Evolutionary conservation across 176 grass and related monocot species (phyloP), one percentile per base, ranked within the genome.

Genomic region (Aegilops sharonensis): DNA sequence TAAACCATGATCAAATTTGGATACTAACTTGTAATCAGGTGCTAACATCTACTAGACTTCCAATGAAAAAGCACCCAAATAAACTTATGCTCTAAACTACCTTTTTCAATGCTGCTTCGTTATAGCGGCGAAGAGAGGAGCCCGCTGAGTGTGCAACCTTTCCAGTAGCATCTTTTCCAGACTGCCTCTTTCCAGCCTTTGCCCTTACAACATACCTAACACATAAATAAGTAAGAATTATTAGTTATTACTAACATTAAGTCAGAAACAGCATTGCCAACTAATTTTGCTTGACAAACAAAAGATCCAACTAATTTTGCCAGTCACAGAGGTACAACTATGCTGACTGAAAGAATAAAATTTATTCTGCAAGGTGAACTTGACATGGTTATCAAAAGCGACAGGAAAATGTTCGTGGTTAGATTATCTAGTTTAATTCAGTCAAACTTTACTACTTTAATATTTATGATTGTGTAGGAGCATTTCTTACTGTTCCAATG

Each of bases 151-250:
- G 86, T 40, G 97, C 97, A 82, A 87, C 85, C 84, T 95, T 98
- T 34, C 97, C 97, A 42, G 89, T 98, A 78, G 86, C 94, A 92
- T 98, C 94, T 86, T 98, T 95, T 71, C 93, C 85, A 88, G 97
- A 98, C 84, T 98, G 97, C 69, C 89, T 92, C 76, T 94, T 98
- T 75, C 97, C 94, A 70, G 97, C 97, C 81, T 94, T 98, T 94
- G 92, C 97, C 66, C 97, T 94, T 66, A 98, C 97, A 18, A 98
- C 97, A 92, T 98, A 98, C 68, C 97, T 98, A 87, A 66, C 81
- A 77, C 70, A 88, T 17, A 68, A 64, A 74, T 68, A 75, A 4
- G 50, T 6, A 74, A 39, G 7, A 42, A 81, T 34, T 48, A 83
- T 18, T 3, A 69, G 42, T 79, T 83, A 80, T 30, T 50, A 60